Conservation (phyloP, 2,329 filamentous ascomycete genomes). For the Ascosphaera pollenicola region DNA sequence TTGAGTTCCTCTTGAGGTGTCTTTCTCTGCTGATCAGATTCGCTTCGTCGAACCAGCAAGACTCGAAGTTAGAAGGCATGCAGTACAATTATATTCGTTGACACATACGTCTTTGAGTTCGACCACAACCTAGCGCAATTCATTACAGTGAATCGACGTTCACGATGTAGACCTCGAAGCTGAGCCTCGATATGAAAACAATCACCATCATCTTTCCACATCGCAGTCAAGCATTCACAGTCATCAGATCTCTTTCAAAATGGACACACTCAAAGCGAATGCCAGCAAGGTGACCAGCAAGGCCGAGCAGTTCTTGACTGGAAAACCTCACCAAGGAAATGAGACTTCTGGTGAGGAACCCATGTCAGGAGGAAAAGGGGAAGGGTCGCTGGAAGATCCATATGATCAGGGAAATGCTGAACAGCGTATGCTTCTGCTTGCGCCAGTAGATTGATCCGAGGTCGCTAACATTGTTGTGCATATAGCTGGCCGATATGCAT, state of each 20-base stretch:
- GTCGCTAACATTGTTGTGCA: neutral
- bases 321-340: conserved; percentile 13
- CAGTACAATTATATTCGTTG: too few relatives aligned
- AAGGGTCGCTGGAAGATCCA: conserved; percentile 46
- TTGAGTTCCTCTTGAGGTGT: too few relatives aligned
- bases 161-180: conserved; percentile 4
- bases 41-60: too few relatives aligned
- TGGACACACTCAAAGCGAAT: conserved; percentile 38
- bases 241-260: conserved; percentile 13
- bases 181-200: too few relatives aligned
- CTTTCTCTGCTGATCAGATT: too few relatives aligned
- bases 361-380: conserved; percentile 45
- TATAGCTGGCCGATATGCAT: neutral
- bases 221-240: neutral
- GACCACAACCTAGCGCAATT: too few relatives aligned
- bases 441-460: too few relatives aligned
- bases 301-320: neutral
- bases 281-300: neutral
- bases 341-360: conserved; percentile 34
- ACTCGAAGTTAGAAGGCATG: too few relatives aligned
- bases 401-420: conserved; percentile 60
- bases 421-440: conserved; percentile 4
- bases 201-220: neutral
- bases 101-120: too few relatives aligned
- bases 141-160: neutral